Conservation (phyloP, 495 filamentous ascomycete genomes). For the Amphirosellinia nigrospora region DNA sequence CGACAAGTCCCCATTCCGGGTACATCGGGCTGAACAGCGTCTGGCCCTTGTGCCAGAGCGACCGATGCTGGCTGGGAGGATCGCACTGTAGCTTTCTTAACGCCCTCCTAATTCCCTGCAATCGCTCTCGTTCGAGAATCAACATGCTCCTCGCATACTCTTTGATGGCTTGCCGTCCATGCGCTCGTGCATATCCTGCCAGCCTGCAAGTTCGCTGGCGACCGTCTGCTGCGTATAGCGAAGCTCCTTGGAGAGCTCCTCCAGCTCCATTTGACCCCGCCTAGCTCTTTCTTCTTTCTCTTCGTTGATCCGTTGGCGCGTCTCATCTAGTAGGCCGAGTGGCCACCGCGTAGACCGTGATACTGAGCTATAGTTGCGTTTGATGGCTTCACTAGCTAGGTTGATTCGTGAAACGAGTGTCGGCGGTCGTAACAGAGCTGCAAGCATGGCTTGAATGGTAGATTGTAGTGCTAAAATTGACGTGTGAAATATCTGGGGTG, state of each 20-base stretch:
- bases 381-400: slow-evolving; percentile 67
- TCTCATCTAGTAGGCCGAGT: slow-evolving; percentile 85
- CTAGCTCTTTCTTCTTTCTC: slow-evolving; percentile 78
- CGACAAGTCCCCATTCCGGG: slow-evolving; percentile 27
- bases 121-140: slow-evolving; percentile 74
- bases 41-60: background rate
- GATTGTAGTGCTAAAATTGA: slow-evolving; percentile 75
- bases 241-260: slow-evolving; percentile 74
- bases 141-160: slow-evolving; percentile 80
- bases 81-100: slow-evolving; percentile 58
- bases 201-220: slow-evolving; percentile 87
- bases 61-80: background rate
- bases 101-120: slow-evolving; percentile 82
- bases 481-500: slow-evolving; percentile 74
- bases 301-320: slow-evolving; percentile 76
- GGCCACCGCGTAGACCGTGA: slow-evolving; percentile 78
- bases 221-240: slow-evolving; percentile 93
- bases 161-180: slow-evolving; percentile 72
- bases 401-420: slow-evolving; percentile 74
- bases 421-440: slow-evolving; percentile 80
- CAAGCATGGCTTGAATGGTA: slow-evolving; percentile 79
- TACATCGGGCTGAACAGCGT: background rate
- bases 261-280: slow-evolving; percentile 67
- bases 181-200: slow-evolving; percentile 85
- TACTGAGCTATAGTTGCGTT: slow-evolving; percentile 76